These are phyloP conservation scores for Suhomyces sp. DNA, from an alignment of 805 yeast genomes.

Conservation along the genomic window DNA sequence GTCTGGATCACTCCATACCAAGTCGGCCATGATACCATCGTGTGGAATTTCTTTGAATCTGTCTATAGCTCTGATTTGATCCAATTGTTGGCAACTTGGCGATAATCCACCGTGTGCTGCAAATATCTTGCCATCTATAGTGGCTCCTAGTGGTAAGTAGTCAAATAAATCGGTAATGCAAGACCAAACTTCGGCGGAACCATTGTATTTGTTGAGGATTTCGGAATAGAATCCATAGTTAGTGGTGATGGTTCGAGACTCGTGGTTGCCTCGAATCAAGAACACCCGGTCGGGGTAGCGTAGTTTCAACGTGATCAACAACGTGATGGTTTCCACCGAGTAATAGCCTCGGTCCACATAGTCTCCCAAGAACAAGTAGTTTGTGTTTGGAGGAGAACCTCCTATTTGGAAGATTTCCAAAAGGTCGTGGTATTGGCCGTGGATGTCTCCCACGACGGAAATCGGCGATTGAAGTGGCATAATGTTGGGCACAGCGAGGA, in stretches of 20 bases:
- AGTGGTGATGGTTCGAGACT: conserved; percentile 93
- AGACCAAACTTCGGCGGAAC: conserved; percentile 71
- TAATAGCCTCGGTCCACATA: conserved; percentile 96
- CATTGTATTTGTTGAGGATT: conserved; percentile 85
- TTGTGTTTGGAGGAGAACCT: conserved; percentile 90
- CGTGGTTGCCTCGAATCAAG: conserved; percentile 92
- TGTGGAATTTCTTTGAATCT: conserved; percentile 95
- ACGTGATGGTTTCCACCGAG: conserved; percentile 86
- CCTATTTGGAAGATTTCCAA: conserved; percentile 92
- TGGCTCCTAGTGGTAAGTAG: conserved; percentile 82
- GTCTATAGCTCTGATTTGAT: conserved; percentile 87
- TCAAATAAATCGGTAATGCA: conserved; percentile 92
- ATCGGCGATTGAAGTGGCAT: conserved; percentile 83
- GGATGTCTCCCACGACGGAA: conserved; percentile 96
- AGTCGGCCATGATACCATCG: conserved; percentile 99
- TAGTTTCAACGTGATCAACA: conserved; percentile 77
- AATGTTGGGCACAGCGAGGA: conserved; percentile 81
- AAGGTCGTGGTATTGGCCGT: conserved; percentile 94
- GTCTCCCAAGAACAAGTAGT: conserved; percentile 90
- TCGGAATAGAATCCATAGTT: conserved; percentile 97
- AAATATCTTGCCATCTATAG: conserved; percentile 84
- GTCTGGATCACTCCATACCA: conserved; percentile 99
- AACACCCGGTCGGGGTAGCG: conserved; percentile 84
- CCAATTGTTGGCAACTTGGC: conserved; percentile 91
- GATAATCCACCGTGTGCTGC: conserved; percentile 97